Evolutionary conservation across 768 basidiomycete genomes (phyloP).

Genomic region (Leccinum subtestaceum): DNA sequence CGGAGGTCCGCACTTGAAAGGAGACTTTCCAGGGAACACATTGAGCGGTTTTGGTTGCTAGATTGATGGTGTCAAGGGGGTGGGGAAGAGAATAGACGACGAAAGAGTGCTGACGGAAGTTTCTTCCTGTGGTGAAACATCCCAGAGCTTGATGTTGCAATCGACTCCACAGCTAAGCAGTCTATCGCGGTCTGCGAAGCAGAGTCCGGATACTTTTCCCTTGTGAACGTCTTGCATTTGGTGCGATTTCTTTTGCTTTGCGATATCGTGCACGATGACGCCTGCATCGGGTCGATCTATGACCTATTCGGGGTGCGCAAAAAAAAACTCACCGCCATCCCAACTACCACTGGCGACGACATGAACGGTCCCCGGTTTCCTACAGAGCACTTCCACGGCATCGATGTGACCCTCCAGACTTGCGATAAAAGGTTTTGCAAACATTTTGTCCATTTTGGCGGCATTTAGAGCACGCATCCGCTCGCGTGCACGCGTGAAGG

Average conservation of each 20-base stretch:
- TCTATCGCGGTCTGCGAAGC: slow-evolving; percentile 61
- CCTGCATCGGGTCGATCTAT: slow-evolving; percentile 41
- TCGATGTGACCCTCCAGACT: slow-evolving; percentile 91
- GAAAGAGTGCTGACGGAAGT: slow-evolving; percentile 34
- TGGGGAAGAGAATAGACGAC: neutral
- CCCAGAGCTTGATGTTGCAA: slow-evolving; percentile 81
- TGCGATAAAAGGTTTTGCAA: slow-evolving; percentile 95
- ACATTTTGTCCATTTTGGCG: slow-evolving; percentile 95
- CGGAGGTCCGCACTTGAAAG: slow-evolving; percentile 72
- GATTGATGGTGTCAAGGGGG: slow-evolving; percentile 9
- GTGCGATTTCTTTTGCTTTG: slow-evolving; percentile 50
- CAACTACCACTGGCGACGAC: slow-evolving; percentile 90
- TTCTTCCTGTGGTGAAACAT: slow-evolving; percentile 39
- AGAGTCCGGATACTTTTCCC: slow-evolving; percentile 81
- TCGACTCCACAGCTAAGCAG: slow-evolving; percentile 83
- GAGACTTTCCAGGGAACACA: slow-evolving; percentile 80
- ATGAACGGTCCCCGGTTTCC: slow-evolving; percentile 68
- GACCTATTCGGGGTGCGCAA: neutral
- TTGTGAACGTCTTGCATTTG: slow-evolving; percentile 73
- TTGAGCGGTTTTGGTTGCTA: slow-evolving; percentile 58
- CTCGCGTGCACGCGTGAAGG: slow-evolving; percentile 89
- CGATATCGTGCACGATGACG: slow-evolving; percentile 81
- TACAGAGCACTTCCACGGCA: slow-evolving; percentile 83
- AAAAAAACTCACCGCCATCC: slow-evolving; percentile 76
- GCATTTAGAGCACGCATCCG: slow-evolving; percentile 93